A percentile compares a stretch with the other conserved stretches of the same genome.
Evolutionary conservation across 2,329 filamentous ascomycete genomes (phyloP).

Genomic region (Penicillium sp.): DNA sequence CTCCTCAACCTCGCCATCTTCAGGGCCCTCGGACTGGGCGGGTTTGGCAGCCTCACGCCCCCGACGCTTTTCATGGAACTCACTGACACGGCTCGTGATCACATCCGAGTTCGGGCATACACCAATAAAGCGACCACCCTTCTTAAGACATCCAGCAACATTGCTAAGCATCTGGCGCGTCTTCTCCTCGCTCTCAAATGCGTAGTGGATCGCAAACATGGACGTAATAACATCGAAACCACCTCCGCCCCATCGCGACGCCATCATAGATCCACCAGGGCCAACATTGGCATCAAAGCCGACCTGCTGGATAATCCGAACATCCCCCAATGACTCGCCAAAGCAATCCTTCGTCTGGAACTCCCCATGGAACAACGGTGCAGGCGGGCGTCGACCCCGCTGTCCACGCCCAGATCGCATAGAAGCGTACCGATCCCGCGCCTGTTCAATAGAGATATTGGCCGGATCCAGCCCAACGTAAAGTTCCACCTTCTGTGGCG

Average conservation of each 20-base stretch:
- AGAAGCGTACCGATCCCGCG: constrained; percentile 74
- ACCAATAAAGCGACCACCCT: constrained; percentile 90
- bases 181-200: constrained; percentile 89
- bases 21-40: constrained; percentile 35
- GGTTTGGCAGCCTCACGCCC: constrained; percentile 46
- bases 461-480: constrained; percentile 95
- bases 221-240: constrained; percentile 96
- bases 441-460: constrained; percentile 88
- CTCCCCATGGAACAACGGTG: constrained; percentile 74
- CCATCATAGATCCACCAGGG: constrained; percentile 54
- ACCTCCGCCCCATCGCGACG: constrained; percentile 67
- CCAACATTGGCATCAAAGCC: constrained; percentile 76
- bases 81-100: constrained; percentile 73
- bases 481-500: constrained; percentile 84
- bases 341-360: constrained; percentile 94
- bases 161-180: constrained; percentile 91
- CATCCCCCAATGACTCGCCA: constrained; percentile 75
- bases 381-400: constrained; percentile 55
- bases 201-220: constrained; percentile 99
- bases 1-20: constrained; percentile 57
- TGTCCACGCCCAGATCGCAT: constrained; percentile 61
- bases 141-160: constrained; percentile 84
- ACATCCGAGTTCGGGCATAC: constrained; percentile 97
- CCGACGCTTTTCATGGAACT: constrained; percentile 65
- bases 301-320: constrained; percentile 79